phyloP scores from a whole-genome alignment of 2,329 filamentous ascomycete genomes.

The Metarhizium album region DNA sequence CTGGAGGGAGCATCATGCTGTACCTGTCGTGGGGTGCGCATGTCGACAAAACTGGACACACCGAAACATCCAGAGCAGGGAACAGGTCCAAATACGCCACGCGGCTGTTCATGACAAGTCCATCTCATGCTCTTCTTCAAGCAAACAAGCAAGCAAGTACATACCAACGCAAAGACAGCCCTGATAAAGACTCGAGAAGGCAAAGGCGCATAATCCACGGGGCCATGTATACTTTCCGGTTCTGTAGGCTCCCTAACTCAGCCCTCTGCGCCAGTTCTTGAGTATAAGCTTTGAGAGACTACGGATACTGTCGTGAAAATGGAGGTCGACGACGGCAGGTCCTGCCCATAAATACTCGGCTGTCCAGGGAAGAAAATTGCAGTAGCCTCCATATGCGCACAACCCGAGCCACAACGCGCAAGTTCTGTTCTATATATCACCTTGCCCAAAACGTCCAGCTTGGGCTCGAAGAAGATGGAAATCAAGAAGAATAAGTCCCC shows the following conservation, averaged over 20 bases:
- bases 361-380: conserved; percentile 53
- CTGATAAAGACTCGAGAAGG: no score
- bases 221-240: not conserved
- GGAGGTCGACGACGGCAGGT: conserved; percentile 45
- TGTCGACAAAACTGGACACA: no score
- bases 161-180: no score
- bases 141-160: no score
- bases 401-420: conserved; percentile 54
- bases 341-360: not conserved
- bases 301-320: conserved; percentile 45
- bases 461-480: conserved; percentile 51
- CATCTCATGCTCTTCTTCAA: no score
- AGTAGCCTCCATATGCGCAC: conserved; percentile 54
- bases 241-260: not conserved
- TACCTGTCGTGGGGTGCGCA: no score
- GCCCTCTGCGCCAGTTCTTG: not conserved
- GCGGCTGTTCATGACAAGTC: no score
- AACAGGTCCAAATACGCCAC: not conserved
- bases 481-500: conserved; percentile 58
- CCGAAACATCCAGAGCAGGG: not conserved
- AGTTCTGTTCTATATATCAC: conserved; percentile 59
- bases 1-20: not conserved
- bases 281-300: not conserved
- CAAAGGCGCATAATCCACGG: not conserved
- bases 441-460: conserved; percentile 49